These are phyloP conservation scores for Lasiosphaeriaceae sp. DNA, from an alignment of 495 filamentous ascomycete genomes.

Conservation along the genomic window DNA sequence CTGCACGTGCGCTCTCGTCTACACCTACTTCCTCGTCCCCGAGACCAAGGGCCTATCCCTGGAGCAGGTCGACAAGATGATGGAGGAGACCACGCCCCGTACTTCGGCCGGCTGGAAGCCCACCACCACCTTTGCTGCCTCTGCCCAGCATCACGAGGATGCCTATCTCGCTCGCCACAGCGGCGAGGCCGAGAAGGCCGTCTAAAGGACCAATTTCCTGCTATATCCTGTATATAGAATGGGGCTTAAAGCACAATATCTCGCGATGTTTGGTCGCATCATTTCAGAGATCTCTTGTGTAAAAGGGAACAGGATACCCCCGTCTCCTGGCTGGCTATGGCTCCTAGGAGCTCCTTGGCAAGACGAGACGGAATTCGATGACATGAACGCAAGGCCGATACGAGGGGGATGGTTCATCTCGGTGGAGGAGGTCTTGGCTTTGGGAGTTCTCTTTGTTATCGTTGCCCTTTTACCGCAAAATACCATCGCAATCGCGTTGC, in stretches of 20 bases:
- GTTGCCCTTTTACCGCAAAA: not conserved
- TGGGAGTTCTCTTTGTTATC: not conserved
- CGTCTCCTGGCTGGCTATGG: too few species aligned
- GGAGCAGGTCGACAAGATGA: constrained; percentile 87
- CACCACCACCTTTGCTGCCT: constrained; percentile 62
- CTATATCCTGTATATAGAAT: not conserved
- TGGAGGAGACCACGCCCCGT: constrained; percentile 74
- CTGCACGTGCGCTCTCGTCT: constrained; percentile 61
- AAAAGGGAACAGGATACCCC: too few species aligned
- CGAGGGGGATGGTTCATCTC: not conserved
- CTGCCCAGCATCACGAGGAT: constrained; percentile 5
- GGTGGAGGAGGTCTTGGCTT: not conserved
- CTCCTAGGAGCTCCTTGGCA: too few species aligned
- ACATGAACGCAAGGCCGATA: not conserved
- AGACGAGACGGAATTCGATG: too few species aligned
- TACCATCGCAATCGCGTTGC: too few species aligned
- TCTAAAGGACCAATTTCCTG: constrained; percentile 7
- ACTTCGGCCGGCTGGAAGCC: constrained; percentile 69
- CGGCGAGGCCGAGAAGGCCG: not conserved
- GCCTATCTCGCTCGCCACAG: constrained; percentile 7
- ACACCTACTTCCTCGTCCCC: constrained; percentile 75
- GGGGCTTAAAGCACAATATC: too few species aligned
- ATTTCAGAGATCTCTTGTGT: too few species aligned
- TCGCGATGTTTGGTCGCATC: too few species aligned
- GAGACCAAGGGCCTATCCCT: constrained; percentile 87